phyloP scores from a whole-genome alignment of 345 rosid genomes.

The Trapa bicornis region DNA sequence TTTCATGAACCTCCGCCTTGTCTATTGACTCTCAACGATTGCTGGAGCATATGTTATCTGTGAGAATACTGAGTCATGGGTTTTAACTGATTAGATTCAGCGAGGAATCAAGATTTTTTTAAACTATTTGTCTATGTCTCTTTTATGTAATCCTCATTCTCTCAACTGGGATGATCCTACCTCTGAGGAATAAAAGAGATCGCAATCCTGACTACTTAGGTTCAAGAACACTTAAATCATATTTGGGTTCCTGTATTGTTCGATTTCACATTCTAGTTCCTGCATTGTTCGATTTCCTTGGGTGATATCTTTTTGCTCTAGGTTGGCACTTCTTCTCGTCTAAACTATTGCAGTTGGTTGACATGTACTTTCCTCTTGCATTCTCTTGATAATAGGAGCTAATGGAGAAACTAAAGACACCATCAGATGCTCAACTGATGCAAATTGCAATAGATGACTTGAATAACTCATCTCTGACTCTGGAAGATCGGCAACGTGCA shows the following conservation, averaged over 20 bases:
- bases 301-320: neutral
- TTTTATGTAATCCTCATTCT: neutral
- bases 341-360: neutral
- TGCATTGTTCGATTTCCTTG: too few relatives aligned
- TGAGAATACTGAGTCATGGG: neutral
- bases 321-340: neutral
- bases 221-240: neutral
- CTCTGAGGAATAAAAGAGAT: neutral
- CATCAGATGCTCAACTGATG: slow-evolving; percentile 79
- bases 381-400: slow-evolving; percentile 40
- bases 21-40: neutral
- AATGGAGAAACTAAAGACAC: slow-evolving; percentile 64
- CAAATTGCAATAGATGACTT: slow-evolving; percentile 65
- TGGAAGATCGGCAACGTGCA: slow-evolving; percentile 71
- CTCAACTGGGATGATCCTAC: neutral
- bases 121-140: neutral
- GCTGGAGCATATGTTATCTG: neutral
- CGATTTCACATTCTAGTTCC: neutral
- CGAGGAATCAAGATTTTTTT: neutral
- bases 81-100: neutral
- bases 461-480: slow-evolving; percentile 54
- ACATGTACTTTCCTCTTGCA: neutral
- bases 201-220: neutral
- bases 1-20: neutral
- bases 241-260: neutral